These are phyloP conservation scores for Colletotrichum nymphaeae DNA, from an alignment of 2,329 filamentous ascomycete genomes.

Conservation along the genomic window DNA sequence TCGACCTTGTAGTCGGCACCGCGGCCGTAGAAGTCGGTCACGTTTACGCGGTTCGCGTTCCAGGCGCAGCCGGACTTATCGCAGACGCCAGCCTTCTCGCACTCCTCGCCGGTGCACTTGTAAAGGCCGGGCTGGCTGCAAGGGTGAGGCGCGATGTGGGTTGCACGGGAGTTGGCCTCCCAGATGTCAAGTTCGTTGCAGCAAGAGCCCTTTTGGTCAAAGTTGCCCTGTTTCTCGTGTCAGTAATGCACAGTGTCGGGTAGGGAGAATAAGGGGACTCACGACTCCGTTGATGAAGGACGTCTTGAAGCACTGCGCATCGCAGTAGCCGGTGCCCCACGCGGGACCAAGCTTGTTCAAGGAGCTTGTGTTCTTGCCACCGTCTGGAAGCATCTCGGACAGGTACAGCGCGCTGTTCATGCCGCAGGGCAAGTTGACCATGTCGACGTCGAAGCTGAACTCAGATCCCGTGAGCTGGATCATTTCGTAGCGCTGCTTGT, in stretches of 20 bases:
- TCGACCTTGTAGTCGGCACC: slow-evolving; percentile 39
- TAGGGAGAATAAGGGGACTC: slow-evolving; percentile 46
- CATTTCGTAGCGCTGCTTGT: slow-evolving; percentile 66
- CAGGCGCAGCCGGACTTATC: slow-evolving; percentile 51
- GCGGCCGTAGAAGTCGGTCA: slow-evolving; percentile 38
- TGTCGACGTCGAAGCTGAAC: slow-evolving; percentile 74
- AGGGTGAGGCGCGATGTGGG: slow-evolving; percentile 68
- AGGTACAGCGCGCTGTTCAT: slow-evolving; percentile 76
- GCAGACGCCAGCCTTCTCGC: slow-evolving; percentile 46
- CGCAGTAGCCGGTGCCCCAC: slow-evolving; percentile 71
- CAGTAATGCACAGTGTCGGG: slow-evolving; percentile 39
- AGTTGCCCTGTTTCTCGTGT: slow-evolving; percentile 57
- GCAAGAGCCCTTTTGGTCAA: slow-evolving; percentile 69
- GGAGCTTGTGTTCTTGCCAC: slow-evolving; percentile 61
- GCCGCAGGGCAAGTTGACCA: slow-evolving; percentile 72
- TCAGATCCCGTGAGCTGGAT: slow-evolving; percentile 70
- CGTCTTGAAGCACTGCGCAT: slow-evolving; percentile 63
- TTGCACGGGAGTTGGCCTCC: slow-evolving; percentile 71
- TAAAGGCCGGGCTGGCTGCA: slow-evolving; percentile 58
- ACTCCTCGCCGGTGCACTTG: slow-evolving; percentile 49
- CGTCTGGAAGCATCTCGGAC: slow-evolving; percentile 70
- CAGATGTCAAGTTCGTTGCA: slow-evolving; percentile 77
- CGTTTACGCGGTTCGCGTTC: slow-evolving; percentile 47
- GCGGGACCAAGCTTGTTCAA: slow-evolving; percentile 67
- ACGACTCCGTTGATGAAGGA: slow-evolving; percentile 58